Evolutionary conservation across 169 alveolate genomes (phyloP), one percentile per base, ranked within the genome.

Genomic region (Plasmodium yoelii): DNA sequence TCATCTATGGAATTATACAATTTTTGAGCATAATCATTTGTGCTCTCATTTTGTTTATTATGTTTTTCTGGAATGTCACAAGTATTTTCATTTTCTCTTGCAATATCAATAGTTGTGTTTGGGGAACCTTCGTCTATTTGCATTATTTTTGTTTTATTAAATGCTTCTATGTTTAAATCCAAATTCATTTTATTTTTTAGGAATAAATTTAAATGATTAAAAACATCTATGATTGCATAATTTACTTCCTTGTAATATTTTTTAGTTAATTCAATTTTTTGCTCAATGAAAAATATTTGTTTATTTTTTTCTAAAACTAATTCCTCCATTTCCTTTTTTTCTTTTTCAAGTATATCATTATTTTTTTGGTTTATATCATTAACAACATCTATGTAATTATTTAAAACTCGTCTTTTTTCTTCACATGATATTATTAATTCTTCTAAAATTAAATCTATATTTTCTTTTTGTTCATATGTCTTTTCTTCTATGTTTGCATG

Each of bases 281-380:
- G 28, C 47, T 77, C 63, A 53, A 77, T 53, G 39, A 22, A 28
- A 47, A 18, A 13, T 46, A 77, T 77, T 64, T 77, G 61, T 57
- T 77, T 55, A 77, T 77, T 65, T 53, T 77, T 77, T 77, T 53
- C 47, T n/a, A 39, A 64, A 63, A 49, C n/a, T 24, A 77, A 12
- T n/a, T 61, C 26, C 5, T 64, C 39, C 44, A 64, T 77, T 22
- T 34, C 77, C 34, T 9, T 42, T 55, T 77, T 77, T 64, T 64
- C 88, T 5, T 77, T 64, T 56, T 61, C 70, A 63, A 77, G 47
- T 49, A 65, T 61, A 6, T 64, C 88, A 51, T 64, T 77, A 64
- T 77, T 77, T 63, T 63, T 67, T 22, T 57, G 47, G 18, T 63
- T 77, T 51, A 77, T 77, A n/a, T 77, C 88, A 28, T 63, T 77